phyloP scores from a whole-genome alignment of 805 yeast genomes.

The Ascoidea rubescens region DNA sequence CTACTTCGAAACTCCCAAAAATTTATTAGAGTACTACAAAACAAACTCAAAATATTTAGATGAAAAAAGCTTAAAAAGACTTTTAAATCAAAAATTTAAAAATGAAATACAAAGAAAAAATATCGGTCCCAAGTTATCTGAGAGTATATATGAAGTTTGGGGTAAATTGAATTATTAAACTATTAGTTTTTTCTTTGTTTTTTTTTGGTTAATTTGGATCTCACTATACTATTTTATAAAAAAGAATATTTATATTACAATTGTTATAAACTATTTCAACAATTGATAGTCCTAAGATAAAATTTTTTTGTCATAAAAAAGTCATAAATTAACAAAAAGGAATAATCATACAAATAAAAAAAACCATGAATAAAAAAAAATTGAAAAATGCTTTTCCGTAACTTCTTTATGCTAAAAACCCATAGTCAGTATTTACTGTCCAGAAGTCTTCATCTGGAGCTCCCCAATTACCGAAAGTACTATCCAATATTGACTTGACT shows the following conservation, averaged over 20 bases:
- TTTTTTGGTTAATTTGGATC: too few relatives aligned
- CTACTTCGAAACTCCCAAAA: slow-evolving; percentile 54
- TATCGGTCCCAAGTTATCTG: slow-evolving; percentile 8
- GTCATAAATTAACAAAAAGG: too few relatives aligned
- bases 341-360: too few relatives aligned
- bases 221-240: too few relatives aligned
- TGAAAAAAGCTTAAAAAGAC: slow-evolving; percentile 1
- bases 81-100: slow-evolving; percentile 2
- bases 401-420: slow-evolving; percentile 27
- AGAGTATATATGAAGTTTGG: slow-evolving; percentile 8
- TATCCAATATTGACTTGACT: too few relatives aligned
- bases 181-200: too few relatives aligned
- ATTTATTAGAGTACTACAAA: slow-evolving; percentile 35
- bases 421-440: slow-evolving; percentile 33
- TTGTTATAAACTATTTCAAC: too few relatives aligned
- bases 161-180: background rate
- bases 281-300: too few relatives aligned
- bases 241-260: too few relatives aligned
- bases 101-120: slow-evolving; percentile 6
- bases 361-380: too few relatives aligned
- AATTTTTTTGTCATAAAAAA: too few relatives aligned
- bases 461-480: slow-evolving; percentile 12
- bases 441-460: slow-evolving; percentile 32
- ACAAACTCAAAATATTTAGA: slow-evolving; percentile 1
- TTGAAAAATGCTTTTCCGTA: too few relatives aligned